Conservation (phyloP, 108 stramenopile genomes). For the Skeletonema grethae region DNA sequence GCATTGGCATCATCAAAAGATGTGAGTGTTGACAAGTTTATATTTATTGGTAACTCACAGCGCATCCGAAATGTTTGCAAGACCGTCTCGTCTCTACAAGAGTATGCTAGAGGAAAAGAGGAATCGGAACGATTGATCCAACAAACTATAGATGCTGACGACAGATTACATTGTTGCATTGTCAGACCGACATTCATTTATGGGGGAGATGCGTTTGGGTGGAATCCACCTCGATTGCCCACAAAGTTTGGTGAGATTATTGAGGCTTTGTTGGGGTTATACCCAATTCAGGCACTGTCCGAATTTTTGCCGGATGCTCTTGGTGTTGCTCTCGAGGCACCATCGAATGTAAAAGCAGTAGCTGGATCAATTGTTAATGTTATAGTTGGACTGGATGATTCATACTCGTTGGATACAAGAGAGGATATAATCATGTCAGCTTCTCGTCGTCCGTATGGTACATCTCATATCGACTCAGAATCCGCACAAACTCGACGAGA, state of each 20-base stretch:
- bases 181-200: constrained; percentile 10
- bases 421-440: not conserved
- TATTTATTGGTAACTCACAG: constrained; percentile 2
- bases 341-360: not conserved
- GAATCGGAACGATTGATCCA: constrained; percentile 1
- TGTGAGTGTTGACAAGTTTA: not conserved
- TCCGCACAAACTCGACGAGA: constrained; percentile 1
- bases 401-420: not conserved
- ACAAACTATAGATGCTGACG: not conserved
- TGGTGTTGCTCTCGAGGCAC: not conserved
- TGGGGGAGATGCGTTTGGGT: constrained; percentile 5
- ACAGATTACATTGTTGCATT: not conserved
- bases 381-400: not conserved
- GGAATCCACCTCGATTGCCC: constrained; percentile 4
- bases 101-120: constrained; percentile 6
- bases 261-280: not conserved
- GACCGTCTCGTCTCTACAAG: not conserved
- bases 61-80: constrained; percentile 3
- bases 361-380: not conserved
- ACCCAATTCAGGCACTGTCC: not conserved
- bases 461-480: not conserved
- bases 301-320: not conserved
- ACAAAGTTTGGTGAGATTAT: constrained; percentile 8
- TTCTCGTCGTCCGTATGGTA: not conserved
- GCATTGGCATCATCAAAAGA: no score